These are phyloP conservation scores for Hysterium pulicare DNA, from an alignment of 2,329 filamentous ascomycete genomes.

Conservation along the genomic window DNA sequence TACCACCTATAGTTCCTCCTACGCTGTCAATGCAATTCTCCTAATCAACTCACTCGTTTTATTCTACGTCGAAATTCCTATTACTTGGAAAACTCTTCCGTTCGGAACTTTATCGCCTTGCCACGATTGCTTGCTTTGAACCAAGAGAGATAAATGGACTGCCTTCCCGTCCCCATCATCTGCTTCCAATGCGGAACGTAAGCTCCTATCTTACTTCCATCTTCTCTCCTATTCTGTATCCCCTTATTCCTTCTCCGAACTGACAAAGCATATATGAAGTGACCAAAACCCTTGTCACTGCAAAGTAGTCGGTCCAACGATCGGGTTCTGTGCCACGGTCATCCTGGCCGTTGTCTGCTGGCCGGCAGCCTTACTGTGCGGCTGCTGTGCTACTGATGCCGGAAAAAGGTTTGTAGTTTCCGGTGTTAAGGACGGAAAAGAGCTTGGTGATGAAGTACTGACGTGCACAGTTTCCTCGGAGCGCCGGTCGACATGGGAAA, in stretches of 20 bases:
- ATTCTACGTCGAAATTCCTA: too few relatives aligned
- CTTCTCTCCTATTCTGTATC: too few relatives aligned
- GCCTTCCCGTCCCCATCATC: constrained; percentile 49
- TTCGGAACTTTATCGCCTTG: too few relatives aligned
- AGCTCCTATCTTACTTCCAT: too few relatives aligned
- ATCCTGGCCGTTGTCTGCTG: constrained; percentile 53
- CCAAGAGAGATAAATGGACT: constrained; percentile 40
- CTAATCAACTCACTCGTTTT: too few relatives aligned
- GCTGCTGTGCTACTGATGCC: constrained; percentile 53
- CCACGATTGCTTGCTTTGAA: too few relatives aligned
- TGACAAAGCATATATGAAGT: too few relatives aligned
- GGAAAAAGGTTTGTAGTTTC: constrained; percentile 49
- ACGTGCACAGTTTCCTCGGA: constrained; percentile 45
- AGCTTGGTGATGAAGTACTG: too few relatives aligned
- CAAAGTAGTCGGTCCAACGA: constrained; percentile 55
- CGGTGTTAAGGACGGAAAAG: background rate
- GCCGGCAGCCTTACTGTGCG: constrained; percentile 54
- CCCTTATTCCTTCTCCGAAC: too few relatives aligned
- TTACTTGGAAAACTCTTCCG: too few relatives aligned
- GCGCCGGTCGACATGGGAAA: constrained; percentile 53
- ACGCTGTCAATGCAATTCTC: too few relatives aligned
- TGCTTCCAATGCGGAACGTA: constrained; percentile 54
- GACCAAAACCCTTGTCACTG: constrained; percentile 57
- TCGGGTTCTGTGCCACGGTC: constrained; percentile 50
- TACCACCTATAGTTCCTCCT: too few relatives aligned